Base-by-base conservation (phyloP, 352 stramenopile genomes). In the Pythium rhizo-oryzae region DNA sequence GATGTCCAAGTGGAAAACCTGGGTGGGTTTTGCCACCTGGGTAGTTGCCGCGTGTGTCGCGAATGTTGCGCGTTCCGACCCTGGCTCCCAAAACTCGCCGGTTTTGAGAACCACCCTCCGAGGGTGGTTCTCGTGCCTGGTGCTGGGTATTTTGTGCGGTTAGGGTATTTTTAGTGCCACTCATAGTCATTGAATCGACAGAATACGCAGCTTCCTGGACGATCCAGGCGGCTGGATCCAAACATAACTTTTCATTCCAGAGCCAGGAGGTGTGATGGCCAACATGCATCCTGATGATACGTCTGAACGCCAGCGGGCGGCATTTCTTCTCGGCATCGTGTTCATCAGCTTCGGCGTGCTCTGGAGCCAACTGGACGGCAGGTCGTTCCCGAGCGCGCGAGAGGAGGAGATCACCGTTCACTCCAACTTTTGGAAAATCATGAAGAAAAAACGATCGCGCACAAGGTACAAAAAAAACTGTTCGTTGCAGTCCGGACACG, bases 381-480 rank as follows among this genome's bases (percentile, higher is more conserved):
- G n/a, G 4, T 53, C 47, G 11, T 25, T 53, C 19, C 47, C 11
- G 9, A 28, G 47, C 28, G 19, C n/a, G 13, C 23, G 47, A 30
- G 47, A 53, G 13, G 47, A 53, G n/a, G 23, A 53, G 47, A 53
- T 53, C 47, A 53, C 47, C 13, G 47, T 53, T 30, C 23, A 21
- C 47, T 13, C n/a, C 47, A 53, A 53, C 15, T 53, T 53, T 21
- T 28, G 47, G 47, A 5, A 25, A 5, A 2, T 53, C 2, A 53
- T 53, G n/a, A 53, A 53, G 13, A 15, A 53, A 21, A 53, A 53
- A 21, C 47, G 47, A 9, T 53, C 47, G 23, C 47, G 5, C 47
- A 53, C 4, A 15, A 25, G 6, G n/a, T 53, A 30, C n/a, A n/a
- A 16, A 28, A 13, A 13, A 28, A 30, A 53, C 47, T 25, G 47